These are phyloP conservation scores for Cornus suecica DNA, from an alignment of 148 eudicot genomes.

Conservation along the genomic window DNA sequence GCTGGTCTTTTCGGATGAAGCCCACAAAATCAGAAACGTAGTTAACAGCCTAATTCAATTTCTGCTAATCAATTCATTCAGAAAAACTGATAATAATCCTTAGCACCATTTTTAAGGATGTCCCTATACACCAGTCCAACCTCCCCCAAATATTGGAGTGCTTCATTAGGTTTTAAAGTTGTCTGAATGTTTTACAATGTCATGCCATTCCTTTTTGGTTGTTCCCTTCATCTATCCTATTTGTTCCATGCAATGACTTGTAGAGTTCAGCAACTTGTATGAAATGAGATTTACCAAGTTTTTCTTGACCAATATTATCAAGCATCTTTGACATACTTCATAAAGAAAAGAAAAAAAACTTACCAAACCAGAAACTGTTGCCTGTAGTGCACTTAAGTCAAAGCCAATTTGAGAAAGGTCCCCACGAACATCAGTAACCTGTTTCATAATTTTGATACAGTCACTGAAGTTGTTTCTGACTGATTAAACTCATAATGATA, in stretches of 20 bases:
- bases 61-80: too few relatives aligned
- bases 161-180: neutral
- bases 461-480: neutral
- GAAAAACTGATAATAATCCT: too few relatives aligned
- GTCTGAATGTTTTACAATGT: neutral
- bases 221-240: neutral
- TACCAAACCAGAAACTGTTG: constrained; percentile 68
- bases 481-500: neutral
- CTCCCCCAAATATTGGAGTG: too few relatives aligned
- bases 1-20: too few relatives aligned
- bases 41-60: too few relatives aligned
- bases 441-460: constrained; percentile 30
- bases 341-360: constrained; percentile 25
- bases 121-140: too few relatives aligned
- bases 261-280: neutral
- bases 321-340: neutral
- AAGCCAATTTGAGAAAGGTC: constrained; percentile 55
- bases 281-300: neutral
- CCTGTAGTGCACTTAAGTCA: constrained; percentile 48
- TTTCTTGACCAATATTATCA: neutral
- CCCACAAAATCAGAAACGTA: too few relatives aligned
- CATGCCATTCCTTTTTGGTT: neutral
- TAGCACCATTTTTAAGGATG: too few relatives aligned
- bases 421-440: constrained; percentile 64
- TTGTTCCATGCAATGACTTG: neutral